These are phyloP conservation scores for Nannochloropsis salina DNA, from an alignment of 108 stramenopile genomes.

Conservation along the genomic window DNA sequence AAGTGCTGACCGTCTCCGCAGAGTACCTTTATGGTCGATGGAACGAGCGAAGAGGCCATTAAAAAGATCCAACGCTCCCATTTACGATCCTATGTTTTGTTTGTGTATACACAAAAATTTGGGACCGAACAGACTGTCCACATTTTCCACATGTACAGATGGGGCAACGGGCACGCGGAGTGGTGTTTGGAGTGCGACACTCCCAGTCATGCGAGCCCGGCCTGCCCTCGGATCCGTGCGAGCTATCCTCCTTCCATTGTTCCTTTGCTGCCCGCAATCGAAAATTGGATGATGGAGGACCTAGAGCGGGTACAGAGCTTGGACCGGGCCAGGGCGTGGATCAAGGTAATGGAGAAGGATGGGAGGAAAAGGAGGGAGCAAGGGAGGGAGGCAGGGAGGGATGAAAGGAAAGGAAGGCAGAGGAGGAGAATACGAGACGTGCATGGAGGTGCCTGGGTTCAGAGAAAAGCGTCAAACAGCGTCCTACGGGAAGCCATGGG, in stretches of 20 bases:
- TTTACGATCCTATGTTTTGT: background rate
- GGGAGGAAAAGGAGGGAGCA: too few species aligned
- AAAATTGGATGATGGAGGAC: background rate
- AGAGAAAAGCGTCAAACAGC: background rate
- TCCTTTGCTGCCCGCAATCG: background rate
- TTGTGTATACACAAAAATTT: background rate
- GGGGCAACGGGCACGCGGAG: background rate
- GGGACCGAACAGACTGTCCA: background rate
- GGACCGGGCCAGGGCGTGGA: background rate
- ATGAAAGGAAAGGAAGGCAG: background rate
- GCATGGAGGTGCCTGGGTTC: background rate
- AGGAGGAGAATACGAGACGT: background rate
- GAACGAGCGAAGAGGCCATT: background rate
- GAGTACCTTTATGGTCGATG: background rate
- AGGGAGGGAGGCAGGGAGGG: background rate
- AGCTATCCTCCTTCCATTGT: background rate
- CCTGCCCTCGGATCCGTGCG: background rate
- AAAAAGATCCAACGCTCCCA: too few species aligned
- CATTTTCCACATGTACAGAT: background rate
- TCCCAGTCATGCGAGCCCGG: background rate
- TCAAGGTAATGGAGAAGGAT: background rate
- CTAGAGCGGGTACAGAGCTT: background rate
- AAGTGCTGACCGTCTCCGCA: background rate
- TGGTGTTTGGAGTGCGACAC: background rate
- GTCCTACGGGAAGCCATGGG: too few species aligned